Percentiles rank a stretch among this genome's conserved stretches.
phyloP scores from a whole-genome alignment of 257 asterid genomes.

The Petrea volubilis region DNA sequence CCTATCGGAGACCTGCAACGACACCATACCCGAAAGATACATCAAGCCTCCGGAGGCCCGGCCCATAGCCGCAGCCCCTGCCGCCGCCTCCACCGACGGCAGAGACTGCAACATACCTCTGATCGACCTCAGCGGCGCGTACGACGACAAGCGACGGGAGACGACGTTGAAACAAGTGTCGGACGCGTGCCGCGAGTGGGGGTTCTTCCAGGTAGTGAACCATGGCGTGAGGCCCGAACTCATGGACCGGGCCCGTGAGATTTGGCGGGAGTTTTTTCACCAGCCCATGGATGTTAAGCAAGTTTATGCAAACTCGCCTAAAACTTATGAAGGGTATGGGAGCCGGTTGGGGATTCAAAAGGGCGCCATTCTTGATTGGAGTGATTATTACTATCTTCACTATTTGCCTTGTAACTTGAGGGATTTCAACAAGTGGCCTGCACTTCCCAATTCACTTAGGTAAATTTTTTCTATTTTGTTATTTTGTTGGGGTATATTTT shows the following conservation, averaged over 20 bases:
- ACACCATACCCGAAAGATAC: constrained; percentile 51
- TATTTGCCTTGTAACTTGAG: constrained; percentile 62
- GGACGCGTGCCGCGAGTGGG: constrained; percentile 73
- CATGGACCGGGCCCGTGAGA: constrained; percentile 60
- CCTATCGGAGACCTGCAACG: constrained; percentile 42
- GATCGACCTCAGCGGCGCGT: constrained; percentile 44
- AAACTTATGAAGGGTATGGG: constrained; percentile 88
- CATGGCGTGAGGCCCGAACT: constrained; percentile 66
- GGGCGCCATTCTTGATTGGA: constrained; percentile 90
- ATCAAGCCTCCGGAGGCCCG: constrained; percentile 50
- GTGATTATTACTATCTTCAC: constrained; percentile 85
- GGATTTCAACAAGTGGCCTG: constrained; percentile 78
- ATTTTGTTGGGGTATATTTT: no score
- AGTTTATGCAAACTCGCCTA: constrained; percentile 63
- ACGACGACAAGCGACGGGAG: constrained; percentile 8
- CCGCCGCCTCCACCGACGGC: background rate
- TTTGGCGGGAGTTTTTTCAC: constrained; percentile 73
- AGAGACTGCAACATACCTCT: constrained; percentile 43
- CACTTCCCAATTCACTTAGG: constrained; percentile 65
- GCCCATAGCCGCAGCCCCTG: constrained; percentile 35
- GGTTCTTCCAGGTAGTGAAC: constrained; percentile 80
- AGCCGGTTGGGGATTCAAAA: constrained; percentile 80
- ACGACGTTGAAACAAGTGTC: constrained; percentile 32
- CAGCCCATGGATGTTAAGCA: constrained; percentile 71
- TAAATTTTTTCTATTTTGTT: no score